Evolutionary conservation across 2,329 filamentous ascomycete species (phyloP), one percentile per base, ranked within the genome.

Genomic region (Nothophaeocryptopus gaeumannii): DNA sequence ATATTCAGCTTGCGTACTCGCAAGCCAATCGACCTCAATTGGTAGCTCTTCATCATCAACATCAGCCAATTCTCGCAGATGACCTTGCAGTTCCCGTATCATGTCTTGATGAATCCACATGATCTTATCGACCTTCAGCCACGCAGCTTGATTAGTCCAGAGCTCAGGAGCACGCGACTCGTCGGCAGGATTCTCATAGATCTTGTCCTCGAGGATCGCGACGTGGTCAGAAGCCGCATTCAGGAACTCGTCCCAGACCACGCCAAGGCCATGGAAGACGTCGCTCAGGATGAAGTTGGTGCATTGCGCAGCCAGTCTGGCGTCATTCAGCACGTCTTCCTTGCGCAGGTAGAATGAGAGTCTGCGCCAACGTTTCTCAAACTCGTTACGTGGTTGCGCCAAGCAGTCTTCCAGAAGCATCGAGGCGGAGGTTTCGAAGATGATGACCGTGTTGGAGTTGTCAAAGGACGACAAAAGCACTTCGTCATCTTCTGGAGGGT

Each of bases 141-240:
- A 79, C 8, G 72, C 57, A 12, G 69, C 72, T 16, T 73, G 74
- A 55, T 78, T 78, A 10, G 66, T 69, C 75, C 77, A 80, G 7
- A 79, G 64, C 51, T 79, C 76, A 1, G 75, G 75, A 0, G 77
- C 77, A 2, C 76, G 68, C 8, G 70, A 74, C 54, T 79, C 76
- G 44, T 80, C 77, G 2, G 77, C 76, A 0, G 77, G 77, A 31
- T 74, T 74, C 30, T 78, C 78, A 50, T 78, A 80, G 44, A 80
- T 74, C 51, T 73, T 74, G 58, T 76, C 74, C 58, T 76, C 73
- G 49, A 79, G 65, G 34, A 78, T 75, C 13, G 68, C 69, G 12
- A 78, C 72, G 53, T 79, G 77, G 10, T 75, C 74, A 57, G 73
- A 72, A 14, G 72, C 75, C 9, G 70, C 66, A 31, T 67, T 67